These are phyloP conservation scores for Barnettozyma populi DNA, from an alignment of 805 yeast genomes.

Conservation along the genomic window DNA sequence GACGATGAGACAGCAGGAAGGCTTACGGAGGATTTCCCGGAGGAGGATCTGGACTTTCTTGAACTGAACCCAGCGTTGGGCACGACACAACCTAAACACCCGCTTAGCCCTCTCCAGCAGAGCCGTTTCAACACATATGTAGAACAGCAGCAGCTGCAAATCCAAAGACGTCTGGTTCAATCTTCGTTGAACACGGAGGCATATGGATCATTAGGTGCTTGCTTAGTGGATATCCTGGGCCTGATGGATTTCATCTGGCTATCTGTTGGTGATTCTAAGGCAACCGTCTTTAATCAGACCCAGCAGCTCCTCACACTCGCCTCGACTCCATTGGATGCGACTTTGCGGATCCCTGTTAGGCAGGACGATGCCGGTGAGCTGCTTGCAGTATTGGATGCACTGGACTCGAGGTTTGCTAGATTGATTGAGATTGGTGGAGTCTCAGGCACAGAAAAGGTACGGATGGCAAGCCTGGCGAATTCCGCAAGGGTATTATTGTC, in stretches of 20 bases:
- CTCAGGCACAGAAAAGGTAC: constrained; percentile 44
- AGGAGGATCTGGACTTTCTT: constrained; percentile 19
- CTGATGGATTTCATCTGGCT: constrained; percentile 58
- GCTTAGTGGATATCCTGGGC: constrained; percentile 41
- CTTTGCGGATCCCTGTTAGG: constrained; percentile 37
- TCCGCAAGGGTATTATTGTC: constrained; percentile 42
- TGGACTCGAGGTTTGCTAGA: constrained; percentile 37
- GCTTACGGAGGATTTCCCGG: constrained; percentile 10
- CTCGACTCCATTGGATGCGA: constrained; percentile 61
- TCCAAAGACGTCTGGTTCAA: constrained; percentile 50
- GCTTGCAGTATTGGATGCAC: constrained; percentile 31
- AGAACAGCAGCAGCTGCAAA: constrained; percentile 45
- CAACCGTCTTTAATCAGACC: constrained; percentile 49
- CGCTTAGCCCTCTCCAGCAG: constrained; percentile 39
- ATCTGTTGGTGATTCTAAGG: constrained; percentile 39
- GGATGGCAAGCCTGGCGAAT: constrained; percentile 48
- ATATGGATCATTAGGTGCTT: constrained; percentile 26
- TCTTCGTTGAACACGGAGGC: constrained; percentile 31
- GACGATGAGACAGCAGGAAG: constrained; percentile 16
- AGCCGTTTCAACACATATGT: constrained; percentile 48
- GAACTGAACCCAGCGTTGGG: constrained; percentile 24
- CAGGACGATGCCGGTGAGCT: constrained; percentile 28
- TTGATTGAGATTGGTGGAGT: constrained; percentile 33
- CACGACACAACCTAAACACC: background rate
- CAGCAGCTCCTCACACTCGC: constrained; percentile 58